Conservation (phyloP, 345 rosid genomes). For the Clausena lansium region DNA sequence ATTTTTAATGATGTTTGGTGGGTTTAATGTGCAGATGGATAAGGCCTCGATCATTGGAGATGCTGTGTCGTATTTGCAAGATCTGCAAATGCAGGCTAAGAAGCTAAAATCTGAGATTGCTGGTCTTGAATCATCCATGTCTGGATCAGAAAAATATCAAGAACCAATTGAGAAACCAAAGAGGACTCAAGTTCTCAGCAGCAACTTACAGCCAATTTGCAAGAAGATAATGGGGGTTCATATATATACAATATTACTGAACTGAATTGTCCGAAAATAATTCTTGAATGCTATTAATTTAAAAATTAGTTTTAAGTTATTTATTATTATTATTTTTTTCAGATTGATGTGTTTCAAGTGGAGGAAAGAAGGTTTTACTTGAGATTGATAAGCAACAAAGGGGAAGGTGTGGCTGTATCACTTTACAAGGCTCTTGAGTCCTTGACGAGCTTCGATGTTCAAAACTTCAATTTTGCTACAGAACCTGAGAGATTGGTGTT, state of each 20-base stretch:
- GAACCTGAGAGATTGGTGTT: conserved; percentile 45
- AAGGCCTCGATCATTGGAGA: conserved; percentile 94
- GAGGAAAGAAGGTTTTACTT: conserved; percentile 69
- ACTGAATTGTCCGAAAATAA: too few species aligned
- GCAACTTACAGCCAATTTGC: conserved; percentile 26
- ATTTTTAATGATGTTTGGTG: not conserved
- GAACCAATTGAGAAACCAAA: conserved; percentile 21
- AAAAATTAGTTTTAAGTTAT: too few species aligned
- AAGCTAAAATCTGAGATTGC: conserved; percentile 67
- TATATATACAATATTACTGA: not conserved
- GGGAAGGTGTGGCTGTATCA: conserved; percentile 55
- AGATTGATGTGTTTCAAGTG: conserved; percentile 75
- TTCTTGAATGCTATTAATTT: too few species aligned
- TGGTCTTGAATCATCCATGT: conserved; percentile 57
- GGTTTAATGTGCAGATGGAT: conserved; percentile 60
- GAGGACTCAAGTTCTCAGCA: conserved; percentile 22
- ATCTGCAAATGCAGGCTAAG: conserved; percentile 65
- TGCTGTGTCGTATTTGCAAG: conserved; percentile 69
- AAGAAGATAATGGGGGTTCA: conserved; percentile 59
- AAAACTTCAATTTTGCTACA: conserved; percentile 64
- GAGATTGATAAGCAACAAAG: conserved; percentile 52
- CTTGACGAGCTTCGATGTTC: conserved; percentile 56
- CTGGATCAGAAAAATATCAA: conserved; percentile 25
- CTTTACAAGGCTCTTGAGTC: conserved; percentile 82
- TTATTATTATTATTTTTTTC: not conserved